Evolutionary conservation across 2,329 filamentous ascomycete genomes (phyloP), one percentile per base, ranked within the genome.

Genomic region (Cladophialophora immunda): DNA sequence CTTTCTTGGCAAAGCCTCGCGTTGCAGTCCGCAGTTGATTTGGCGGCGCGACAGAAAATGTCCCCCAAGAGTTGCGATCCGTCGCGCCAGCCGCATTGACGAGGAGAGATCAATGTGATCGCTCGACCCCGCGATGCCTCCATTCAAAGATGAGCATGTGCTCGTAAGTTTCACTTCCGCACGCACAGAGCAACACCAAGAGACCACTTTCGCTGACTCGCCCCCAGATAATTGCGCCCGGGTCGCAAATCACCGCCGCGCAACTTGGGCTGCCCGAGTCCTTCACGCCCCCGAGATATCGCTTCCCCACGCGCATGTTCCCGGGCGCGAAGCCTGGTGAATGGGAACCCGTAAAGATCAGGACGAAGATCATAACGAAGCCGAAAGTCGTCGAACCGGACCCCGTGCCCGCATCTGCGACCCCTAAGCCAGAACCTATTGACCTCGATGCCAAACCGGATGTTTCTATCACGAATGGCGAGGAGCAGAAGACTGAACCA

Each of bases 271-370:
- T 95, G 73, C 90, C 89, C 73, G 94, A 97, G 82, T 89, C 88
- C n/a, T 90, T 98, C 78, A 97, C 94, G 38, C 94, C 93, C 52
- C 93, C 95, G n/a, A 86, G 89, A 69, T 87, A 92, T 78, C 92
- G 93, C 72, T 87, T 98, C 72, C 89, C 92, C 34, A 97, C 94
- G 79, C 91, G 95, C 82, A 97, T 99, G 93, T 99, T 98, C 74
- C 85, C 86, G 1, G 88, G 85, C 61, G 88, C 89, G 72, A 93
- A 96, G 76, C 85, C 87, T 62, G 92, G 92, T 66, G 89, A 91
- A 76, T 93, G 88, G 76, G 91, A 94, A 75, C 93, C 94, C 1
- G 91, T 93, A 74, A 90, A 92, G 75, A 91, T 95, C 29, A 91
- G 89, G 62, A 80, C 89, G 68, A 77, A 76, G 64, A 72, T 74